Percentiles rank a stretch among this genome's conserved stretches.
Conservation (phyloP, 1,139 yeast genomes). For the Hyphopichia burtonii region DNA sequence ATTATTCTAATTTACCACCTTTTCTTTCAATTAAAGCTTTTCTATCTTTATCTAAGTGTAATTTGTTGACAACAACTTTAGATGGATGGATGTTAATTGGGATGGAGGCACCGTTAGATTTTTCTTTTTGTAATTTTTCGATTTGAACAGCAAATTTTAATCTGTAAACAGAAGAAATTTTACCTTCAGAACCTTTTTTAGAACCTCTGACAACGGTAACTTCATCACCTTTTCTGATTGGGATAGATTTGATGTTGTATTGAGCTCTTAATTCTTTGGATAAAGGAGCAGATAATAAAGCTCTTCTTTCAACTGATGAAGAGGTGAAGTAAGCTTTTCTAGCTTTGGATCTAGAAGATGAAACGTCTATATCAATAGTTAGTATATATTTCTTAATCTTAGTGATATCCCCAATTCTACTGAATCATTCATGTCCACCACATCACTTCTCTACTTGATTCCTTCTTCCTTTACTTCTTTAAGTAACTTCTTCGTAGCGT, state of each 20-base stretch:
- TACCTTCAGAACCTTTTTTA: conserved; percentile 99
- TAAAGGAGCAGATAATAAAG: conserved; percentile 95
- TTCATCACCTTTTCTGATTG: conserved; percentile 98
- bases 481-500: no score
- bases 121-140: conserved; percentile 97
- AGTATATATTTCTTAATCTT: no score
- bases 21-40: conserved; percentile 82
- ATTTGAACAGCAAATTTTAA: conserved; percentile 95
- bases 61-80: conserved; percentile 97
- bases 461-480: no score
- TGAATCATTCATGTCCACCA: no score
- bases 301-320: conserved; percentile 95
- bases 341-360: conserved; percentile 99
- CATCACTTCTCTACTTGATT: no score
- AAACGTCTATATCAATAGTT: conserved; percentile 71
- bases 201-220: conserved; percentile 97
- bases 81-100: conserved; percentile 99
- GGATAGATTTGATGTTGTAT: conserved; percentile 94
- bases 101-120: conserved; percentile 97
- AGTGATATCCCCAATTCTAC: no score
- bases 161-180: conserved; percentile 98
- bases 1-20: conserved; percentile 39
- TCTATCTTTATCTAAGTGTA: conserved; percentile 98
- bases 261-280: conserved; percentile 98
- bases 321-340: conserved; percentile 99